Evolutionary conservation across 2,329 filamentous ascomycete genomes (phyloP), one percentile per base, ranked within the genome.

Genomic region (Colletotrichum siamense): DNA sequence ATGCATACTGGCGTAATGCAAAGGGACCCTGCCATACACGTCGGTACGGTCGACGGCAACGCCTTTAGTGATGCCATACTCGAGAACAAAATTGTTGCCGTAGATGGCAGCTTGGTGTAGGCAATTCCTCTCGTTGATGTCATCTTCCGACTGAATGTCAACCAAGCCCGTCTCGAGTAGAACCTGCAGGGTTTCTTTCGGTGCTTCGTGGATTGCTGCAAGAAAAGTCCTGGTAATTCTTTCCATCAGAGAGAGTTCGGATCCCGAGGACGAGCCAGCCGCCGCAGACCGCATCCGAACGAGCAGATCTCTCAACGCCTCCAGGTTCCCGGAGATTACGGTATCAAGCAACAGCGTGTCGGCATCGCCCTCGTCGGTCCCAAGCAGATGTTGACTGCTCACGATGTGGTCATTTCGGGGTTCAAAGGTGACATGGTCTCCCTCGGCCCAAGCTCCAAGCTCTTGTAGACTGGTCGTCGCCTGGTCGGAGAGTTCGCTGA

Each of bases 1-100:
- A 86, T 98, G 95, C 91, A 99, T 96, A 83, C 95, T 98, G 16
- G 97, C 96, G 86, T 99, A 99, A 82, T 99, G 97, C 44, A 99
- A 87, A 30, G 97, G 96, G 76, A 98, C 95, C 65, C 97, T 91
- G 10, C 97, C 97, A 83, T 99, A 99, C 8, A 98, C 96, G 86
- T 99, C 97, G 4, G 94, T 94, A 68, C 95, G 91, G 73, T 92
- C 92, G 28, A 96, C 93, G 77, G 96, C 93, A 39, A 98, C 95
- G 6, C 91, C 92, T 62, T 91, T 92, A 2, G 91, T 87, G n/a
- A 99, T 87, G 6, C 94, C 96, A 78, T 94, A 92, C 67, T 91
- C 88, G 75, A 99, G 88, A 34, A 98, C 94, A 79, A 95, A 93
- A 12, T 91, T 87, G 81, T 96, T 96, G 24, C 96, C 96, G 77